Evolutionary conservation across 176 grass and related monocot genomes (phyloP), one percentile per base, ranked within the genome.

Genomic region (Hordeum marinum): DNA sequence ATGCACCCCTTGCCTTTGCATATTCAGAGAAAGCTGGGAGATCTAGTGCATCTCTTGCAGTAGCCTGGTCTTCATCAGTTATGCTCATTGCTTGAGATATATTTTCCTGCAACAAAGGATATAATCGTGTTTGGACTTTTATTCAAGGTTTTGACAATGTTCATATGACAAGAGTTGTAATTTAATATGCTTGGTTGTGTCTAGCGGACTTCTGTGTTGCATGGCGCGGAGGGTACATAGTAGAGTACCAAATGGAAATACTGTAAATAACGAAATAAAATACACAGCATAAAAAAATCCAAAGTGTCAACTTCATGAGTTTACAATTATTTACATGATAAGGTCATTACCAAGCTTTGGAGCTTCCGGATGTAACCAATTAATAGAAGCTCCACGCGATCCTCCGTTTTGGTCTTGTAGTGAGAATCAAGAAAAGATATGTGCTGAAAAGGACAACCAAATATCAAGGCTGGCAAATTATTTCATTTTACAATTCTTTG

Each of bases 361-460:
- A 93, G 84, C 82, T 85, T 88, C 83, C 91, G 77, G 21, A 95
- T 85, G 76, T 98, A 95, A 52, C 93, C 95, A 90, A 93, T 54
- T 25, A 93, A 27, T 14, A 95, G 68, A 45, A 95, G 61, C 48
- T 92, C 80, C 61, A 98, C 18, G 17, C 66, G 35, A 32, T 85
- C 34, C 37, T 83, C 85, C 12, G 50, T 81, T 61, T 68, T 86
- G 63, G 76, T 35, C 63, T 52, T 75, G 39, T 63, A 29, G 20
- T 77, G 46, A 42, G 62, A 85, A 55, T 88, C 85, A 41, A 98
- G 80, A 75, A 98, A 80, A 54, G 79, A 14, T 79, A 88, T 72
- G 46, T 64, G 65, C 93, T 98, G 85, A 79, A 91, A 86, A 89
- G 18, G 45, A 80, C 9, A 68, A 41, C 14, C 72, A 63, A 7